Percentiles rank a stretch among this genome's conserved stretches.
These are phyloP conservation scores for Phalaenopsis equestris DNA, from an alignment of 106 monocot genomes.

Conservation along the genomic window DNA sequence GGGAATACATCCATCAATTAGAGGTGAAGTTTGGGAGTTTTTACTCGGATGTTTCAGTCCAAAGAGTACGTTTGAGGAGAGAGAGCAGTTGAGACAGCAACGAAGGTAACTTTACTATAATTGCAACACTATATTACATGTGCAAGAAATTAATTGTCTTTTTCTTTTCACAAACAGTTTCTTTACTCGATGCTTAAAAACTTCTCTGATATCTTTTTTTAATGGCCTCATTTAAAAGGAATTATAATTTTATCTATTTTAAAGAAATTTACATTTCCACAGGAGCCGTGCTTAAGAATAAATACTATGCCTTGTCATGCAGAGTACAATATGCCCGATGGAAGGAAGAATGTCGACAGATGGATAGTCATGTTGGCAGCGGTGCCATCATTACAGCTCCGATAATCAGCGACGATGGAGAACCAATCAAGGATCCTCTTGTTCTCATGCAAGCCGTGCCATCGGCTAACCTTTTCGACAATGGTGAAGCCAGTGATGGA, in stretches of 20 bases:
- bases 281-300: not conserved
- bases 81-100: conserved; percentile 58
- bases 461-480: not conserved
- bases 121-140: not conserved
- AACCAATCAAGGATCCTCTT: conserved; percentile 72
- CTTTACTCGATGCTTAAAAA: not conserved
- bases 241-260: not conserved
- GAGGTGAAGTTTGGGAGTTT: conserved; percentile 98
- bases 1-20: conserved; percentile 95
- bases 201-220: not conserved
- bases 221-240: not conserved
- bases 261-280: not conserved
- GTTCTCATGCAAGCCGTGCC: conserved; percentile 52
- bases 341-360: conserved; percentile 78
- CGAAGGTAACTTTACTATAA: conserved; percentile 44
- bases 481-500: not conserved
- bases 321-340: conserved; percentile 68
- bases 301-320: conserved; percentile 11
- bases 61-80: conserved; percentile 72
- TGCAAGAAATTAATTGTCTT: not conserved
- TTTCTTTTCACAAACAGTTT: not conserved
- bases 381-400: conserved; percentile 82
- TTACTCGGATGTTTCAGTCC: conserved; percentile 93
- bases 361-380: conserved; percentile 85
- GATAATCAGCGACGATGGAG: conserved; percentile 74